These are phyloP conservation scores for Salvia sclarea DNA, from an alignment of 305 asterid species.

Conservation along the genomic window DNA sequence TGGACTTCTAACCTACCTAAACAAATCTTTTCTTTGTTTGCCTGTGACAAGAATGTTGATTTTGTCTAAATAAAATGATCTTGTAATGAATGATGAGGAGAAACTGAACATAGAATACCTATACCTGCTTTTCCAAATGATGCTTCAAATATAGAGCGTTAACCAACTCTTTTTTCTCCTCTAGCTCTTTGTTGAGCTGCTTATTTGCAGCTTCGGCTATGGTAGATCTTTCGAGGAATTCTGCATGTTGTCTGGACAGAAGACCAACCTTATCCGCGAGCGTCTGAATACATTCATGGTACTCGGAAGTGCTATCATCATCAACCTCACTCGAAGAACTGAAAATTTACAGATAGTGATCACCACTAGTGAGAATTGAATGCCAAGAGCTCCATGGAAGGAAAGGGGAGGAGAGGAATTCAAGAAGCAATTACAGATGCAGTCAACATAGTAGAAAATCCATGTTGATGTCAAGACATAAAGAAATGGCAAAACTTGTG, in stretches of 20 bases:
- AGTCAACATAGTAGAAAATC: too few relatives aligned
- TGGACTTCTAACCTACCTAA: slow-evolving; percentile 74
- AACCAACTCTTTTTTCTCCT: slow-evolving; percentile 76
- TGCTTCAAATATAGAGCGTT: slow-evolving; percentile 72
- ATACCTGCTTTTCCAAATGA: slow-evolving; percentile 97
- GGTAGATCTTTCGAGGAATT: slow-evolving; percentile 64
- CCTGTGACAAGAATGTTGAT: slow-evolving; percentile 41
- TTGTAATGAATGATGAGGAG: not conserved
- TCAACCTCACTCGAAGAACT: slow-evolving; percentile 61
- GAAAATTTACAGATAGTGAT: slow-evolving; percentile 28
- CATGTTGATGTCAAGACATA: too few relatives aligned
- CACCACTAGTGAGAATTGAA: not conserved
- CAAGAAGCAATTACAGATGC: too few relatives aligned
- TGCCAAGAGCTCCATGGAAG: not conserved
- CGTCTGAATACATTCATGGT: slow-evolving; percentile 65
- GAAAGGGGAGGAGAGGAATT: not conserved
- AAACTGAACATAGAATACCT: not conserved
- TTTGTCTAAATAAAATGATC: not conserved
- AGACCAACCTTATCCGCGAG: slow-evolving; percentile 77
- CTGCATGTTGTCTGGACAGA: slow-evolving; percentile 63
- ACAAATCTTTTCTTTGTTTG: slow-evolving; percentile 85
- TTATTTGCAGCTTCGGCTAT: slow-evolving; percentile 69
- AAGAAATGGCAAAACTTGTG: too few relatives aligned
- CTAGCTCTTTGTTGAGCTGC: slow-evolving; percentile 64
- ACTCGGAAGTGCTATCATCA: slow-evolving; percentile 64